Base-by-base conservation (phyloP, 2,329 filamentous ascomycete genomes). In the Fusarium zealandicum region DNA sequence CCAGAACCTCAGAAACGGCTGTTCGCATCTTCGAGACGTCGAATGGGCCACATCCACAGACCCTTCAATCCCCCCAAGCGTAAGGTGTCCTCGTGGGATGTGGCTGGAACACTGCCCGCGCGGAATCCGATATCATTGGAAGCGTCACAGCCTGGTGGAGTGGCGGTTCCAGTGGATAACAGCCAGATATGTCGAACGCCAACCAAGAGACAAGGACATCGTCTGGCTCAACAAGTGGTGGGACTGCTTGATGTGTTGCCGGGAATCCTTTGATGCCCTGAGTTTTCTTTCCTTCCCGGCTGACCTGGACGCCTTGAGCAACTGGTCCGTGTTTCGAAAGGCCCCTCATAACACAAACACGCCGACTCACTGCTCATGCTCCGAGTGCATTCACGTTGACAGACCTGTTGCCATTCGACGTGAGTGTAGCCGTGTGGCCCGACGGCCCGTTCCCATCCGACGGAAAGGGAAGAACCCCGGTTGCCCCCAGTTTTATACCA, bases 91-190 rank as follows among this genome's bases (percentile, higher is more conserved):
- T 18, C 13, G 32, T 4, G 16, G 45, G 0, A 9, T 3, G 8
- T 61, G 59, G 59, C 18, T 51, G 2, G n/a, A 58, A 3, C 6
- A 45, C 13, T 61, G 51, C 13, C 54, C 49, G 1, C 30, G 51
- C 2, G 59, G 57, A 1, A 59, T 61, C 6, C 37, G 42, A 13
- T 59, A 61, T 14, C 6, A 38, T 1, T 41, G 33, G 32, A 18
- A 18, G 2, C 20, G 45, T 2, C 25, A n/a, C 1, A 51, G 28
- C 28, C 27, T 61, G 5, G 16, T 33, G 0, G 30, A 58, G 3
- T 55, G 54, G 45, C 32, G 30, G 0, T 13, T 54, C 2, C 30
- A 16, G 14, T 57, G 41, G 44, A 14, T 7, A 30, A 45, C 51
- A 9, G 9, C 13, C 4, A 6, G 25, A 4, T 12, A 3, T 20